Evolutionary conservation across 108 stramenopile genomes (phyloP).

Genomic region (Aurantiochytrium sp.): DNA sequence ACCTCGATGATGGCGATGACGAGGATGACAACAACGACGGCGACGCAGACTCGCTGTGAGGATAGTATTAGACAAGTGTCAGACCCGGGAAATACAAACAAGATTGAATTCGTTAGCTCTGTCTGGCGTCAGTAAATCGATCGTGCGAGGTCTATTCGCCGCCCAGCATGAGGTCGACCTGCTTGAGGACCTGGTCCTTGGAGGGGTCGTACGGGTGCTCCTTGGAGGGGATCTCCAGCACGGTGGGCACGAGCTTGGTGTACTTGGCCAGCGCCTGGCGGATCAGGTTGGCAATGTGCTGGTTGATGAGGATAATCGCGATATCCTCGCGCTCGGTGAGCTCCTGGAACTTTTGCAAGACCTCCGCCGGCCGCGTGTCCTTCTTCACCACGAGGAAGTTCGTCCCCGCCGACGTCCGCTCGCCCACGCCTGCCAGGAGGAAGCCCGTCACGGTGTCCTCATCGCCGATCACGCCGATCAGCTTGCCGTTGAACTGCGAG

Average conservation of each 20-base stretch:
- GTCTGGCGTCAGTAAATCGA: no score
- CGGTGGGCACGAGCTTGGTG: conserved; percentile 88
- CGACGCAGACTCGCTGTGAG: background rate
- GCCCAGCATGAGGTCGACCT: conserved; percentile 87
- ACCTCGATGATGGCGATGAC: background rate
- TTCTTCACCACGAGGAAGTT: conserved; percentile 92
- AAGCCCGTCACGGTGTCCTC: conserved; percentile 97
- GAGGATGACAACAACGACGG: no score
- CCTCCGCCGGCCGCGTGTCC: background rate
- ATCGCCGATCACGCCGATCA: conserved; percentile 55
- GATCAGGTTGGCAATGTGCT: conserved; percentile 91
- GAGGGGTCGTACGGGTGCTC: conserved; percentile 88
- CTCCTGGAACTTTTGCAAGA: conserved; percentile 57
- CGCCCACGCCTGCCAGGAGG: conserved; percentile 91
- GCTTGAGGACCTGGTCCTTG: conserved; percentile 98
- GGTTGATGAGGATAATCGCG: conserved; percentile 95
- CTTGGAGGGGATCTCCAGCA: conserved; percentile 94
- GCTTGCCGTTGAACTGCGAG: conserved; percentile 38
- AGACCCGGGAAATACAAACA: no score
- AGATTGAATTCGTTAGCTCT: no score
- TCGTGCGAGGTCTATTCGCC: background rate
- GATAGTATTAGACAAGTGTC: no score
- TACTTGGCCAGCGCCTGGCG: conserved; percentile 93
- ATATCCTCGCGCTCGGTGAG: conserved; percentile 81
- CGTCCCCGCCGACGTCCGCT: conserved; percentile 81